A percentile compares a stretch with the other conserved stretches of the same genome.
These are phyloP conservation scores for Suillus occidentalis DNA, from an alignment of 768 basidiomycete species.

Conservation along the genomic window DNA sequence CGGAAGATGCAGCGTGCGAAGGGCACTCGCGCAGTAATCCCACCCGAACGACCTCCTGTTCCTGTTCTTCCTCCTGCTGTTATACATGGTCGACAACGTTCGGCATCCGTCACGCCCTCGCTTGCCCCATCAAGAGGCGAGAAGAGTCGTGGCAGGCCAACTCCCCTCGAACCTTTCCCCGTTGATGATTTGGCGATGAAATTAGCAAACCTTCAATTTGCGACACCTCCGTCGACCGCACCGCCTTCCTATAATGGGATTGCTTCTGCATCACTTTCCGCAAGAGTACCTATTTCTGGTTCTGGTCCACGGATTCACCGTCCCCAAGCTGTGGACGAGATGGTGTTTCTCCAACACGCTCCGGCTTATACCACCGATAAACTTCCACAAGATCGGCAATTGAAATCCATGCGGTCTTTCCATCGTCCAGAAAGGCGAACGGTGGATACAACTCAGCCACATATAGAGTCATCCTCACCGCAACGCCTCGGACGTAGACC, in stretches of 20 bases:
- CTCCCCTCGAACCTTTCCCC: conserved; percentile 41
- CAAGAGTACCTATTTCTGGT: conserved; percentile 13
- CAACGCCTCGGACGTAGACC: conserved; percentile 36
- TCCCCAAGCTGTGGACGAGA: conserved; percentile 16
- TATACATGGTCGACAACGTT: conserved; percentile 29
- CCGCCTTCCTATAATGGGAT: conserved; percentile 15
- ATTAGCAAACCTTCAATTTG: conserved; percentile 50
- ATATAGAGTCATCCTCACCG: conserved; percentile 28
- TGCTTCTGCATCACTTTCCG: conserved; percentile 10
- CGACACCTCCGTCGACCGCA: conserved; percentile 16
- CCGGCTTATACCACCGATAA: conserved; percentile 20
- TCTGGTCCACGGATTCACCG: conserved; percentile 25
- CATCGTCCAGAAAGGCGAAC: conserved; percentile 45
- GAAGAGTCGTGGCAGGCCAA: conserved; percentile 46
- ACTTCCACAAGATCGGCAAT: conserved; percentile 22
- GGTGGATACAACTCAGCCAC: conserved; percentile 35
- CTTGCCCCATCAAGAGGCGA: conserved; percentile 32
- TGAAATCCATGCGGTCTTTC: conserved; percentile 63
- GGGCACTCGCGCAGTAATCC: conserved; percentile 21
- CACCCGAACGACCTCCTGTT: conserved; percentile 17
- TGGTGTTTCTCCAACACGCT: conserved; percentile 20
- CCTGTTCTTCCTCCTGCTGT: conserved; percentile 26
- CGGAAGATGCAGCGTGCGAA: conserved; percentile 50
- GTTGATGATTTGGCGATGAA: conserved; percentile 60
- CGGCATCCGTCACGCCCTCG: conserved; percentile 27